Base-by-base conservation (phyloP, 2,329 filamentous ascomycete genomes). In the Pyrenophora graminea region DNA sequence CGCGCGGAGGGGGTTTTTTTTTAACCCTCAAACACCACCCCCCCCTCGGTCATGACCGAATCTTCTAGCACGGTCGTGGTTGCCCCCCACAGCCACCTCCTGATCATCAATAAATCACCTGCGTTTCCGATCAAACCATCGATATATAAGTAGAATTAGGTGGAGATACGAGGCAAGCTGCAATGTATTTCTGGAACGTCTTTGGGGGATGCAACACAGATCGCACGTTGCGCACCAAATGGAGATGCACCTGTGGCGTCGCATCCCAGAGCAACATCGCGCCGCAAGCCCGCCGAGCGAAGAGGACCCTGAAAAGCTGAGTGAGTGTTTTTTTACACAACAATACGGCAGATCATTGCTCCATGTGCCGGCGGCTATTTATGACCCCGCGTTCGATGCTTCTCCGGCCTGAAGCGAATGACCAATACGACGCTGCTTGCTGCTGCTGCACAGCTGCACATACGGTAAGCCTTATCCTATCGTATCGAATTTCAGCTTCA, bases 251-350 rank as follows among this genome's bases (percentile, higher is more conserved):
- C 39, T 50, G 57, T 59, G 53, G 58, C 61, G 60, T 58, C 34
- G 51, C 49, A 61, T 66, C 59, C 62, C 49, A 30, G 60, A 53
- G 53, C 61, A 48, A 55, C 58, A 61, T 62, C 53, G 54, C 51
- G 53, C 50, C 51, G 55, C 55, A 30, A 48, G 39, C 49, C 38
- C 33, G 38, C 44, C 38, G 33, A 25, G 23, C 17, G 39, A 53
- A 49, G 51, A 43, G 42, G 59, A 59, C 61, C 55, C 55, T 59
- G 59, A 45, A 42, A 40, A 57, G 50, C 54, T 59, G 53, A 48
- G 48, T 50, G 57, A 43, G 48, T 19, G 25, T 34, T 50, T 25
- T 30, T 30, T 30, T 30, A 30, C 27, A 30, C 27, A 10, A 30
- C 27, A 10, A 30, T 30, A 30, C 27, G 27, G 59, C 40, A 55